Base-by-base conservation (phyloP, 1,139 yeast species). In the Candida pseudocylindracea region DNA sequence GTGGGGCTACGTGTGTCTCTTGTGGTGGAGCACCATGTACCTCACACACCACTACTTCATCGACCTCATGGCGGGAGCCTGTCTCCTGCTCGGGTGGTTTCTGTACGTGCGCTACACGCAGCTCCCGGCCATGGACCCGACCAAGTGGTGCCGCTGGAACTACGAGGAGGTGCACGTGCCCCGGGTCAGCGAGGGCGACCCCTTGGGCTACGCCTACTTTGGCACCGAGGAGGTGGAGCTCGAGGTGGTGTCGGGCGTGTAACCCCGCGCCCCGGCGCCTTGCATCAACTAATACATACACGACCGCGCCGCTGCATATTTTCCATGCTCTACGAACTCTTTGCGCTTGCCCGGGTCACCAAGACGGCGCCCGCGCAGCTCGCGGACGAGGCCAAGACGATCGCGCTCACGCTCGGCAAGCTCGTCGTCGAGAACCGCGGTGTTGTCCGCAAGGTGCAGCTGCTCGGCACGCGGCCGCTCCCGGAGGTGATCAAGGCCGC, bases 21-120 rank as follows among this genome's bases (percentile, higher is more conserved):
- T 85, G 43, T 85, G 96, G 95, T 85, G 96, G 96, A 67, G 91
- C 33, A 85, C 96, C 12, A 85, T 85, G 96, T 85, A 85, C 53
- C 64, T 85, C 45, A 83, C 95, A 1, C 96, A 85, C 52, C 96
- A 85, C 53, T 85, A 85, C 53, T 85, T 85, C 49, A 72, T 83
- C 39, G 96, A 85, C 50, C 66, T 85, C 37, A 79, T 79, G 50
- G 92, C 88, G 12, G 96, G 96, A 27, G 88, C 94, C 2, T 65
- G 70, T 27, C 57, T 85, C 41, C 70, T 93, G 1, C 64, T 72
- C 39, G 50, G 67, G 10, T 75, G 79, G 31, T 85, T 79, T 53
- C 64, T 67, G 42, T 66, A 72, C 46, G 76, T 85, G 34, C 74
- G 73, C 48, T 71, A 75, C 47, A 67, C 61, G 12, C 75, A 68